phyloP scores from a whole-genome alignment of 164 flowering plant species.

The Aristolochia californica region DNA sequence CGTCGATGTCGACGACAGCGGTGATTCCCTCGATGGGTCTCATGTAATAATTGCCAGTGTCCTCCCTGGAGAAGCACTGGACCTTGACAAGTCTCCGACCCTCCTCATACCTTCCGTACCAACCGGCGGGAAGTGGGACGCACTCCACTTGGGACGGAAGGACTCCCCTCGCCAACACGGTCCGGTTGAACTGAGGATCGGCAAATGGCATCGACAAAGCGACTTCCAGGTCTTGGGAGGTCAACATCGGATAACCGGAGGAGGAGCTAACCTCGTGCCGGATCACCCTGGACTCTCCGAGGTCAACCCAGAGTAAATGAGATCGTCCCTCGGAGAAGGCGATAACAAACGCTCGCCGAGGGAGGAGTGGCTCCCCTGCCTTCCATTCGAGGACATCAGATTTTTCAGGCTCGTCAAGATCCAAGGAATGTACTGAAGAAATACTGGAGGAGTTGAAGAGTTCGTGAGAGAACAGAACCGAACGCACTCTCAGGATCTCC shows the following conservation, averaged over 20 bases:
- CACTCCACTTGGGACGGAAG: slow-evolving; percentile 22
- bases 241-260: slow-evolving; percentile 34
- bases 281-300: slow-evolving; percentile 18
- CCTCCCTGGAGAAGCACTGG: slow-evolving; percentile 37
- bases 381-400: slow-evolving; percentile 37
- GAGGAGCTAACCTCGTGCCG: slow-evolving; percentile 7
- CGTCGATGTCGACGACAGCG: slow-evolving; percentile 40
- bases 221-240: slow-evolving; percentile 18
- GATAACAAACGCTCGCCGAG: slow-evolving; percentile 47
- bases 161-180: slow-evolving; percentile 26
- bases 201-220: slow-evolving; percentile 15
- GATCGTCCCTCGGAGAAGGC: slow-evolving; percentile 25
- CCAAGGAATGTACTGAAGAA: slow-evolving; percentile 30
- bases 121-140: slow-evolving; percentile 29
- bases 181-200: slow-evolving; percentile 18
- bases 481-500: slow-evolving; percentile 48
- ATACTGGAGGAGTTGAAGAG: slow-evolving; percentile 22
- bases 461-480: slow-evolving; percentile 37
- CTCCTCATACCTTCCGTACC: slow-evolving; percentile 50
- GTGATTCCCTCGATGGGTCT: slow-evolving; percentile 62
- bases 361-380: slow-evolving; percentile 38
- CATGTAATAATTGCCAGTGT: slow-evolving; percentile 56
- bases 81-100: slow-evolving; percentile 40
- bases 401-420: slow-evolving; percentile 57
- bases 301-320: slow-evolving; percentile 36